Evolutionary conservation across 1,284 basidiomycete species (phyloP).

Genomic region (Polyporus tsugae): DNA sequence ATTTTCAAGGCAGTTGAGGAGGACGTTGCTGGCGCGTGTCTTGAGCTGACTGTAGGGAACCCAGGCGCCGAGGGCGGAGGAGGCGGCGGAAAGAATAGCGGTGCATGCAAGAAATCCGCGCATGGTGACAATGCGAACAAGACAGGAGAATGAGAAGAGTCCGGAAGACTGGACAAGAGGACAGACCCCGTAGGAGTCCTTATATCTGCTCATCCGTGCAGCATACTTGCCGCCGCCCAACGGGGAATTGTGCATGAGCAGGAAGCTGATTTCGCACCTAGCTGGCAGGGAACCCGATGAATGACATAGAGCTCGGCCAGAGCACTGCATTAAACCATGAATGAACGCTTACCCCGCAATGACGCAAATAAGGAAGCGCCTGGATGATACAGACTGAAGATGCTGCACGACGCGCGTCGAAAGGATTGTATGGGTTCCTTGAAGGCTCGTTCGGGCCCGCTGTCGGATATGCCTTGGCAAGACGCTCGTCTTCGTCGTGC

Average conservation of each 20-base stretch:
- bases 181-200: not conserved
- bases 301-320: not conserved
- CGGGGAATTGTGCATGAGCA: not conserved
- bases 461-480: not conserved
- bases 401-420: not conserved
- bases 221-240: not conserved
- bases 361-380: not conserved
- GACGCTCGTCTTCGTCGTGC: not conserved
- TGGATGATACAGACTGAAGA: not conserved
- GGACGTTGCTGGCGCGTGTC: slow-evolving; percentile 3
- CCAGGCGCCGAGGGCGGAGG: slow-evolving; percentile 15
- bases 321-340: not conserved
- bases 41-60: slow-evolving; percentile 12
- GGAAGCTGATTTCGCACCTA: not conserved
- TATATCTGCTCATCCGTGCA: not conserved
- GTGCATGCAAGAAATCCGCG: slow-evolving; percentile 9
- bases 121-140: slow-evolving; percentile 6
- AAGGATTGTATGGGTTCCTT: not conserved
- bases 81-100: slow-evolving; percentile 13
- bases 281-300: not conserved
- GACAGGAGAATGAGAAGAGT: not conserved
- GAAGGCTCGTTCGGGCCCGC: not conserved
- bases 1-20: slow-evolving; percentile 14
- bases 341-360: not conserved
- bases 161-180: slow-evolving; percentile 3